Evolutionary conservation across 2,329 filamentous ascomycete species (phyloP).

Genomic region (Cladosporium sp.): DNA sequence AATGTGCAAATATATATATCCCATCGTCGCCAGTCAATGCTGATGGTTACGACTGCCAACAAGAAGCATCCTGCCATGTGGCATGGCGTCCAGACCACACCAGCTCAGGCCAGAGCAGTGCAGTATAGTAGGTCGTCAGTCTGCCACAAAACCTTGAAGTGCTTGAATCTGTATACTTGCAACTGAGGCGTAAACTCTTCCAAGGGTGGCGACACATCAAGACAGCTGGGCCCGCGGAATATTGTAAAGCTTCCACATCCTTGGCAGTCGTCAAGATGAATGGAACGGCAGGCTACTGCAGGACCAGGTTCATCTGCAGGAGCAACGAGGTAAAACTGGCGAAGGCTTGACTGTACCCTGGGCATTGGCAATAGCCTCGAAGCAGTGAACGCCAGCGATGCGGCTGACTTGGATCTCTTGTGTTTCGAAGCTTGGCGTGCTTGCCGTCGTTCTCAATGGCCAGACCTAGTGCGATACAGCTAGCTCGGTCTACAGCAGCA

Average conservation of each 20-base stretch:
- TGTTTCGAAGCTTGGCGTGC: not conserved
- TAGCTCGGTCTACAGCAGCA: not conserved
- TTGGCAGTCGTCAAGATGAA: not conserved
- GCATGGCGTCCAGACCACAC: slow-evolving; percentile 2
- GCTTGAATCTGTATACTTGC: not conserved
- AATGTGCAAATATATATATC: not conserved
- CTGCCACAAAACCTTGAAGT: not conserved
- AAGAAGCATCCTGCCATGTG: not conserved
- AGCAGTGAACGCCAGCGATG: not conserved
- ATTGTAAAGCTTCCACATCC: not conserved
- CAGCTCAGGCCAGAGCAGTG: not conserved
- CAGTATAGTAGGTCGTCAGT: no score
- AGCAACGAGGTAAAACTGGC: not conserved
- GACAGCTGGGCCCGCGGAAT: not conserved
- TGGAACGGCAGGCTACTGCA: not conserved
- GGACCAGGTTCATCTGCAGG: not conserved
- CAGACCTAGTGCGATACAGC: not conserved
- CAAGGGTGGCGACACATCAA: no score
- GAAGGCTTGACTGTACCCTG: slow-evolving; percentile 4
- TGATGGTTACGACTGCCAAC: not conserved
- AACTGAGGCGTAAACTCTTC: not conserved
- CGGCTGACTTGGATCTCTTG: not conserved
- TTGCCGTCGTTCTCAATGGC: not conserved
- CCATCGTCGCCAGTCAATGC: not conserved
- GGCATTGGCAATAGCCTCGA: not conserved